Percentiles rank a stretch among this genome's conserved stretches.
phyloP scores from a whole-genome alignment of 768 basidiomycete species.

The Lyophyllum semitale region DNA sequence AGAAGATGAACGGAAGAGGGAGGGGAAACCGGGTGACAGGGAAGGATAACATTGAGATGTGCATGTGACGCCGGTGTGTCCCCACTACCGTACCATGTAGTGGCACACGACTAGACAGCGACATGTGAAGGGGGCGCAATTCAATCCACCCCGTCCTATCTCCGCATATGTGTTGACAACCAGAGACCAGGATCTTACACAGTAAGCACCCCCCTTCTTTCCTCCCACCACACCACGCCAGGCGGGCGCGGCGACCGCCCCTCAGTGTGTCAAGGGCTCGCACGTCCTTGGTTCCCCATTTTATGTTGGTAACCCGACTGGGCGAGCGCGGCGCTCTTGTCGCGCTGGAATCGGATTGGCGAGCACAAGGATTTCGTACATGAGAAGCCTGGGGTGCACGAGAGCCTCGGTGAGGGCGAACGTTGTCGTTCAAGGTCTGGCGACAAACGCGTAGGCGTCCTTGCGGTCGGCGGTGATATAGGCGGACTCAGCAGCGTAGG shows the following conservation, averaged over 20 bases:
- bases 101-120: background rate
- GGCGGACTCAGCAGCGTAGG: background rate
- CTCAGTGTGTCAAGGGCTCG: background rate
- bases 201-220: background rate
- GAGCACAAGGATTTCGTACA: constrained; percentile 1
- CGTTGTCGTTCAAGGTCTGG: background rate
- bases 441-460: constrained; percentile 4
- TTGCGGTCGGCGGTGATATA: constrained; percentile 5
- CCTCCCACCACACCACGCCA: background rate
- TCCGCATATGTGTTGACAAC: background rate
- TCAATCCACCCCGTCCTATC: background rate
- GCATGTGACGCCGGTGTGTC: background rate
- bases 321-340: background rate
- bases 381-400: background rate
- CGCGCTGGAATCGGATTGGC: constrained; percentile 6
- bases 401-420: background rate
- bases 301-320: background rate
- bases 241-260: background rate
- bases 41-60: background rate
- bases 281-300: background rate
- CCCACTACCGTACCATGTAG: background rate
- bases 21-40: background rate
- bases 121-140: background rate
- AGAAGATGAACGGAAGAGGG: background rate
- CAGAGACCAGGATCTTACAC: background rate